These are phyloP conservation scores for Coemansia sp. DNA, from an alignment of 192 early-diverging fungal genomes.

Conservation along the genomic window DNA sequence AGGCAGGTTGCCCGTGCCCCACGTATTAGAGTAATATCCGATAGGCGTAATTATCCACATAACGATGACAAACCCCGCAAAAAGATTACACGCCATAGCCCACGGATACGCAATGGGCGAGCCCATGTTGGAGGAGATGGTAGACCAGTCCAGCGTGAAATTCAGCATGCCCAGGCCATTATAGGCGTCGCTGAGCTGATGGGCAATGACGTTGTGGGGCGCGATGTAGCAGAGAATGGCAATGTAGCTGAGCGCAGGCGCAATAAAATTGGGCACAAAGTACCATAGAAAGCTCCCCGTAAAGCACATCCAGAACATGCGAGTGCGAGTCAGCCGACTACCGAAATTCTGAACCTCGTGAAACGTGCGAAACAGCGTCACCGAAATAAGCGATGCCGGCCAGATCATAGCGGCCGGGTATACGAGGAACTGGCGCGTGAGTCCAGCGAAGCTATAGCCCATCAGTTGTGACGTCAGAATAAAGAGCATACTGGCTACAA, in stretches of 20 bases:
- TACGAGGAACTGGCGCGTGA: conserved; percentile 75
- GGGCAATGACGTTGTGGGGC: conserved; percentile 40
- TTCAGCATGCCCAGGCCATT: conserved; percentile 69
- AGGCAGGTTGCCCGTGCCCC: conserved; percentile 59
- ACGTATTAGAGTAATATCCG: conserved; percentile 66
- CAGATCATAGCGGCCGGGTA: conserved; percentile 84
- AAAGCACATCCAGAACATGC: conserved; percentile 56
- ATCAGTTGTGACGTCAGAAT: conserved; percentile 69
- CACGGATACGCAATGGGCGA: conserved; percentile 75
- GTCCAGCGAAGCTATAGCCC: conserved; percentile 68
- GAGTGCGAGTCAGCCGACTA: conserved; percentile 53
- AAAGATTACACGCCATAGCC: conserved; percentile 67
- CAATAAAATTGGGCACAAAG: conserved; percentile 64
- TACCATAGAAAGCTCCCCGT: conserved; percentile 54
- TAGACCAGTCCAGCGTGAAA: conserved; percentile 76
- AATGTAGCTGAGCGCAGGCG: conserved; percentile 66
- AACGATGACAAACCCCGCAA: conserved; percentile 66
- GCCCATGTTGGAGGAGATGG: conserved; percentile 55
- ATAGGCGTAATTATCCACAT: conserved; percentile 76
- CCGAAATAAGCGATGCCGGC: conserved; percentile 74
- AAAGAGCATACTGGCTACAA: conserved; percentile 62
- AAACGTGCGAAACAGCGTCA: conserved; percentile 75
- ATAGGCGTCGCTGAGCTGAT: conserved; percentile 50
- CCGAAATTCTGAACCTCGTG: conserved; percentile 66
- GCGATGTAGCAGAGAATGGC: conserved; percentile 62